Base-by-base conservation (phyloP, 1,284 basidiomycete species). In the Ceraceosorus guamensis region DNA sequence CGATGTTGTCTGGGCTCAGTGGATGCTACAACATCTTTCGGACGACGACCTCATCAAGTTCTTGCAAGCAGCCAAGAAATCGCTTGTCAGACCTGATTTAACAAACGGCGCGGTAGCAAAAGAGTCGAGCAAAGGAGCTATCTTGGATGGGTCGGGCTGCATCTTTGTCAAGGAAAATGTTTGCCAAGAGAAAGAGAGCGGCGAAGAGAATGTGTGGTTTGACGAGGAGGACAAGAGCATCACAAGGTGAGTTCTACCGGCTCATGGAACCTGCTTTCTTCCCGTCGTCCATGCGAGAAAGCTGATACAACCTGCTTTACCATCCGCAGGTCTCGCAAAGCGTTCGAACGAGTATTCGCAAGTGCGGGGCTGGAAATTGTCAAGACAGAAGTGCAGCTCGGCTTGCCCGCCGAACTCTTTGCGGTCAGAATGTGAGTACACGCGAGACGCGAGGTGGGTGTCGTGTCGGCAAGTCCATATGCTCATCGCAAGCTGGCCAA, bases 81-180 rank as follows among this genome's bases (percentile, higher is more conserved):
- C 65, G 2, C 67, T 76, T 46, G 45, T 52, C 13, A n/a, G 52
- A n/a, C 35, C 39, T 5, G 39, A 41, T 41, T 3, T 24, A 3
- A 24, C 24, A 24, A 24, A 24, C 24, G 39, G 39, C 39, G 39
- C 39, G 16, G 39, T 16, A 41, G 39, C 39, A 11, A 10, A 48
- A 46, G 24, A 34, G 46, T 6, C 4, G 5, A 30, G 24, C 51
- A 13, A 44, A 16, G 31, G 32, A 3, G 18, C 35, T 5, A 24
- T 46, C 11, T 33, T 37, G 4, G 59, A 63, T 14, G 57, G 54
- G 31, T 50, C 43, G 4, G 73, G 73, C 11, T 56, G 70, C 32
- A 73, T 76, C 24, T 66, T 73, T 3, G 60, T 76, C 45, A 76
- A 76, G 62, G 73, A 76, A 53, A 76, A 76, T 46, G 70, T 76